Conservation (phyloP, 495 filamentous ascomycete species). For the Penicillium simplicissimum region DNA sequence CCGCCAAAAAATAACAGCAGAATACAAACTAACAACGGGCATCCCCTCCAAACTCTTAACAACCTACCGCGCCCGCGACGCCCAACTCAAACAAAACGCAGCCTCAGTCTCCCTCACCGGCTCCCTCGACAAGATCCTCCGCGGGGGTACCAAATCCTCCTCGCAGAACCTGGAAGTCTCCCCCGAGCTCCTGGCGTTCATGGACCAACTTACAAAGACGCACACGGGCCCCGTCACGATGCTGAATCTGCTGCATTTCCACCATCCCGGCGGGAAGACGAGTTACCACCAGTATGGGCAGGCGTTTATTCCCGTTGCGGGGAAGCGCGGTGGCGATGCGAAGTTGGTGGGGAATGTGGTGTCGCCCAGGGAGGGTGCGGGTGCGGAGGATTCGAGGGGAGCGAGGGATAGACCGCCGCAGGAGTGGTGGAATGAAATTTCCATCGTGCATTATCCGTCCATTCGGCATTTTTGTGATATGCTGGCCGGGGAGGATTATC, state of each 20-base stretch:
- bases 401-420: slow-evolving; percentile 25
- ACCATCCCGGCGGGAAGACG: slow-evolving; percentile 47
- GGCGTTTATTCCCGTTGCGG: slow-evolving; percentile 57
- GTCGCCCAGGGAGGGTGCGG: slow-evolving; percentile 14
- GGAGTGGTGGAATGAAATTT: slow-evolving; percentile 58
- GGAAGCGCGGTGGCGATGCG: slow-evolving; percentile 55
- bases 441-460: slow-evolving; percentile 66
- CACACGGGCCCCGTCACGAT: slow-evolving; percentile 58
- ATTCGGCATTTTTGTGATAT: slow-evolving; percentile 65
- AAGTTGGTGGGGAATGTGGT: slow-evolving; percentile 66
- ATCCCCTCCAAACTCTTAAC: slow-evolving; percentile 54
- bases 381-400: slow-evolving; percentile 29
- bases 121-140: slow-evolving; percentile 32
- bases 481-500: slow-evolving; percentile 63
- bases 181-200: slow-evolving; percentile 52
- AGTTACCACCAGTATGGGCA: slow-evolving; percentile 59
- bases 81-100: slow-evolving; percentile 44
- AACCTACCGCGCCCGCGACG: slow-evolving; percentile 48
- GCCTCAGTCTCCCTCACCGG: slow-evolving; percentile 40
- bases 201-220: slow-evolving; percentile 31
- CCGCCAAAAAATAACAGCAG: slow-evolving; percentile 29
- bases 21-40: slow-evolving; percentile 54
- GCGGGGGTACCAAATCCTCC: slow-evolving; percentile 30
- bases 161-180: slow-evolving; percentile 58
- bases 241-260: slow-evolving; percentile 69